These are phyloP conservation scores for Neltuma alba DNA, from an alignment of 306 rosid species.

Conservation along the genomic window DNA sequence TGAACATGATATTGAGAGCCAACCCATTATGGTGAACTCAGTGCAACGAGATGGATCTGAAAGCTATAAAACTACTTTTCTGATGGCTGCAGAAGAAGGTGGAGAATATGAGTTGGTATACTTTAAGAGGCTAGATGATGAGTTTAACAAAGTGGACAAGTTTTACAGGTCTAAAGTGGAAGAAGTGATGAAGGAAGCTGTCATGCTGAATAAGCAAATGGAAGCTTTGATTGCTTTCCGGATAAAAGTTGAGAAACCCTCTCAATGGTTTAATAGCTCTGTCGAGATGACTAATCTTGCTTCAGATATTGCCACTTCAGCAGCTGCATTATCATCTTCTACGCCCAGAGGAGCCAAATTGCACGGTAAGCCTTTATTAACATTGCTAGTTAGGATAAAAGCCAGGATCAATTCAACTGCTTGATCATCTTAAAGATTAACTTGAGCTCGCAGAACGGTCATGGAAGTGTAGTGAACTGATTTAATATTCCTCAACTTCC, in stretches of 20 bases:
- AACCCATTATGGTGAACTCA: constrained; percentile 54
- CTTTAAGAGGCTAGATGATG: constrained; percentile 57
- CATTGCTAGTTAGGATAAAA: neutral
- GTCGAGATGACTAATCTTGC: constrained; percentile 64
- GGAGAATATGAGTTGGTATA: constrained; percentile 61
- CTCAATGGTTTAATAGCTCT: constrained; percentile 35
- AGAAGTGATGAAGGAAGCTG: constrained; percentile 68
- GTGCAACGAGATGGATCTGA: constrained; percentile 35
- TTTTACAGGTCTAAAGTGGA: constrained; percentile 57
- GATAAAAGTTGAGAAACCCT: constrained; percentile 66
- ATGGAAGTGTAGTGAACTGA: too few species aligned
- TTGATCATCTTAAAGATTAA: too few species aligned
- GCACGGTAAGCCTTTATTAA: constrained; percentile 35
- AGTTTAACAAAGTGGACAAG: constrained; percentile 65
- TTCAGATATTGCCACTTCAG: constrained; percentile 53
- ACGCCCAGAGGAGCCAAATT: constrained; percentile 46
- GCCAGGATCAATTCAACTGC: too few species aligned
- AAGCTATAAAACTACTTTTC: constrained; percentile 52
- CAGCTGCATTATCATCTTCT: constrained; percentile 53
- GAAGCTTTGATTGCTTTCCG: constrained; percentile 71
- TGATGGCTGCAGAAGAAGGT: constrained; percentile 61
- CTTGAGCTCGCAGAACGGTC: too few species aligned
- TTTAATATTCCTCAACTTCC: too few species aligned
- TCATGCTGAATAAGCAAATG: constrained; percentile 62
- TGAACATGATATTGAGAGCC: constrained; percentile 54